phyloP scores from a whole-genome alignment of 2,329 filamentous ascomycete species.

The Herpotrichia juniperi region DNA sequence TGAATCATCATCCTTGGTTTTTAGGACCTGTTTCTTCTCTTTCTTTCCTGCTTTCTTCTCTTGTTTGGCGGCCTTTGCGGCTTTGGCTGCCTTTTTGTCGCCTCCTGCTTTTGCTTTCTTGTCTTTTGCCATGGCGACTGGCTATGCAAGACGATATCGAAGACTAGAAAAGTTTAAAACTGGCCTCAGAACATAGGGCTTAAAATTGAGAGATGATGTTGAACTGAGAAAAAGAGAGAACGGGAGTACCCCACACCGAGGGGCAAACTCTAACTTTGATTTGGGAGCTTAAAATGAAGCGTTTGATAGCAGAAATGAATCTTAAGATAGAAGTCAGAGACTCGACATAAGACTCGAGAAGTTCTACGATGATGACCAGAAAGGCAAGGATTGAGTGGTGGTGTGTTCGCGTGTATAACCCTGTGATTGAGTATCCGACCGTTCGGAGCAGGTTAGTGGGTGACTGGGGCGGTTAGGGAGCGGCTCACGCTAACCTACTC shows the following conservation, averaged over 20 bases:
- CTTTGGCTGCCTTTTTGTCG: slow-evolving; percentile 56
- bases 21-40: slow-evolving; percentile 80
- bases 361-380: too few species aligned
- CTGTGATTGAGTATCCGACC: slow-evolving; percentile 1
- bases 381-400: neutral
- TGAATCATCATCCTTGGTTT: slow-evolving; percentile 77
- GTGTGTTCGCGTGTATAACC: slow-evolving; percentile 9
- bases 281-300: neutral
- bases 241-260: slow-evolving; percentile 4
- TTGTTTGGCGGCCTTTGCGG: slow-evolving; percentile 72
- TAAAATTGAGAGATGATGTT: neutral
- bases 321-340: neutral
- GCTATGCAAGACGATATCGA: neutral
- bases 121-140: slow-evolving; percentile 57
- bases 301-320: neutral
- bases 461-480: slow-evolving; percentile 16
- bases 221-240: neutral
- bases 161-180: neutral
- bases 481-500: slow-evolving; percentile 15
- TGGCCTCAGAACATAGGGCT: neutral
- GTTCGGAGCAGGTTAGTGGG: neutral
- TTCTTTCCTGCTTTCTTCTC: slow-evolving; percentile 77
- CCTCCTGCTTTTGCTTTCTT: slow-evolving; percentile 55
- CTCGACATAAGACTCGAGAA: neutral
- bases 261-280: neutral